phyloP scores from a whole-genome alignment of 257 asterid species.

The Ilex aquifolium region DNA sequence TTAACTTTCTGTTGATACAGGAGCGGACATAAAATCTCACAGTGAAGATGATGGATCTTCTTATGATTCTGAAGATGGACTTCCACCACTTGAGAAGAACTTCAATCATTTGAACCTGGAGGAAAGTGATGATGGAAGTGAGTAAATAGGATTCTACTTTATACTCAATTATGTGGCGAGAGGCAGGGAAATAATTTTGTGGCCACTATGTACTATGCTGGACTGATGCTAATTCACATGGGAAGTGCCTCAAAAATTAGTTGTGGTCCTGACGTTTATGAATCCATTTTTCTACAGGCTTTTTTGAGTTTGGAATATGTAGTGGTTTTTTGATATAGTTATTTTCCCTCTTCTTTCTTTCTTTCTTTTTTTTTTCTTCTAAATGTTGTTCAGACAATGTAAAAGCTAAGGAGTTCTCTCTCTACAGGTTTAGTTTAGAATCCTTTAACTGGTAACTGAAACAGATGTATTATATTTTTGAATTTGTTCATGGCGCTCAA shows the following conservation, averaged over 20 bases:
- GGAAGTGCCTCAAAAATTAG: not conserved
- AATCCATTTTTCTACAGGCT: too few species aligned
- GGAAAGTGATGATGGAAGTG: constrained; percentile 59
- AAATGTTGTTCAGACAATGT: too few species aligned
- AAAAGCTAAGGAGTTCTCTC: too few species aligned
- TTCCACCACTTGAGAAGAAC: constrained; percentile 93
- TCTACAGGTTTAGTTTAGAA: too few species aligned
- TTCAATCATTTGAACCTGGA: constrained; percentile 68
- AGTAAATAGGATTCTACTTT: constrained; percentile 23
- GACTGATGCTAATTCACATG: not conserved
- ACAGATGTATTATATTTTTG: too few species aligned
- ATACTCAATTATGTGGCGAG: not conserved
- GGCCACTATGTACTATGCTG: not conserved
- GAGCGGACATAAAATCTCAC: constrained; percentile 29
- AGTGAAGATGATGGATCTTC: constrained; percentile 38
- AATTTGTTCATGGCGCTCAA: too few species aligned
- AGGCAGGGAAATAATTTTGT: not conserved
- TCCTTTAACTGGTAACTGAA: too few species aligned
- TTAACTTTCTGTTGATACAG: constrained; percentile 18
- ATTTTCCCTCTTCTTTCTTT: too few species aligned
- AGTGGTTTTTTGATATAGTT: too few species aligned
- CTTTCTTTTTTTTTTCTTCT: too few species aligned
- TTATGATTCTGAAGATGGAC: constrained; percentile 68
- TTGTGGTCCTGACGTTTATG: too few species aligned
- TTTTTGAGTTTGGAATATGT: too few species aligned